These are phyloP conservation scores for Solanum medicagineum DNA, from an alignment of 257 asterid genomes.

Conservation along the genomic window DNA sequence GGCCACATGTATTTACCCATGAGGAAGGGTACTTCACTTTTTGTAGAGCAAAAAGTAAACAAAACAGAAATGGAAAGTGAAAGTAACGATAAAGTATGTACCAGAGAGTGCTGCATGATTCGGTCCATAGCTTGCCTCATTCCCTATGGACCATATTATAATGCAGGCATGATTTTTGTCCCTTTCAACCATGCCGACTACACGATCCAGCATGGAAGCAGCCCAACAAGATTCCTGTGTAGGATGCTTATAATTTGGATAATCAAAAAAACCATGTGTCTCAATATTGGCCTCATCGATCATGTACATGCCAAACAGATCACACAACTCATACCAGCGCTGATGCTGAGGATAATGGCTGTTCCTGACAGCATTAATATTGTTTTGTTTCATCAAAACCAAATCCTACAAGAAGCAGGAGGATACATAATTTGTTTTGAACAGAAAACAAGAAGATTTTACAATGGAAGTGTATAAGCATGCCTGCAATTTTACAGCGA, in stretches of 20 bases:
- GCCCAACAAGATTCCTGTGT: constrained; percentile 77
- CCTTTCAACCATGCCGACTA: constrained; percentile 93
- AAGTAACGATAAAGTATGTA: constrained; percentile 8
- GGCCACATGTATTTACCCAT: background rate
- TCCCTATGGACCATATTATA: constrained; percentile 92
- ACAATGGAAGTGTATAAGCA: background rate
- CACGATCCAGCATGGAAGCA: constrained; percentile 85
- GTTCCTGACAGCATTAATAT: constrained; percentile 90
- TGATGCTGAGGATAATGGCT: constrained; percentile 96
- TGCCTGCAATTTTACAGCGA: background rate
- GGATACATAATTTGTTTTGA: background rate
- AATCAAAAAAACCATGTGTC: constrained; percentile 88
- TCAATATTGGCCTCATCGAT: constrained; percentile 98
- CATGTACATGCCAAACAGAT: constrained; percentile 98
- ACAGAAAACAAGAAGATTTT: background rate
- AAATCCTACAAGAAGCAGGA: constrained; percentile 45
- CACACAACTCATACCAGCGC: constrained; percentile 96
- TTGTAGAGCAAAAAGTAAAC: background rate
- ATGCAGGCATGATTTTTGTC: constrained; percentile 94
- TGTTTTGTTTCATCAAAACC: constrained; percentile 88
- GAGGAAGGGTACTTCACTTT: background rate
- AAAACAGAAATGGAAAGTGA: background rate
- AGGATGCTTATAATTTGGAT: constrained; percentile 61
- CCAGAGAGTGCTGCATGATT: constrained; percentile 94
- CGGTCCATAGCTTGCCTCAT: constrained; percentile 91